A percentile compares a stretch with the other conserved stretches of the same genome.
Evolutionary conservation across 2,329 filamentous ascomycete genomes (phyloP).

Genomic region (Xylariaceae sp.): DNA sequence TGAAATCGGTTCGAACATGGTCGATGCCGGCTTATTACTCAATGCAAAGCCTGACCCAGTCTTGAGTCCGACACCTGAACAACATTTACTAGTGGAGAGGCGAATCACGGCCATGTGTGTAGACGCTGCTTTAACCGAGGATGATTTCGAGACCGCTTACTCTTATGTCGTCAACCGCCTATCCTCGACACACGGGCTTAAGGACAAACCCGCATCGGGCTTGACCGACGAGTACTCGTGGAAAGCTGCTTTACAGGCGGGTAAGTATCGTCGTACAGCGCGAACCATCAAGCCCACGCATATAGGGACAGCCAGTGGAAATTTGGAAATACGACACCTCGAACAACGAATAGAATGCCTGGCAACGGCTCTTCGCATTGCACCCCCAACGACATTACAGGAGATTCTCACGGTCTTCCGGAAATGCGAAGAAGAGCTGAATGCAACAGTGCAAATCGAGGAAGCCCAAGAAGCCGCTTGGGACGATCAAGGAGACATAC

Average conservation of each 20-base stretch:
- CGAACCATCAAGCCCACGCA: constrained; percentile 54
- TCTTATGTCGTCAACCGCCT: constrained; percentile 75
- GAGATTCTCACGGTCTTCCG: constrained; percentile 73
- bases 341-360: constrained; percentile 80
- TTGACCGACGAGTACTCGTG: constrained; percentile 66
- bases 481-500: constrained; percentile 60
- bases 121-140: constrained; percentile 68
- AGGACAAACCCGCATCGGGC: constrained; percentile 11
- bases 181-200: constrained; percentile 29
- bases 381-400: constrained; percentile 64
- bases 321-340: constrained; percentile 63
- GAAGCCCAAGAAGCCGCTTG: constrained; percentile 65
- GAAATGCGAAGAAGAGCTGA: constrained; percentile 73
- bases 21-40: constrained; percentile 51
- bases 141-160: constrained; percentile 83
- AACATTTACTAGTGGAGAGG: constrained; percentile 47
- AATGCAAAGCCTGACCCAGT: constrained; percentile 23
- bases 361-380: constrained; percentile 68
- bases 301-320: constrained; percentile 54
- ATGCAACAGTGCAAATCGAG: constrained; percentile 61
- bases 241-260: constrained; percentile 74
- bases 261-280: constrained; percentile 61
- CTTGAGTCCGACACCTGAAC: constrained; percentile 22
- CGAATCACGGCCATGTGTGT: constrained; percentile 78
- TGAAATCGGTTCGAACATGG: constrained; percentile 63